Evolutionary conservation across 371 early-diverging fungal genomes (phyloP).

Genomic region (Mucor mucedo): DNA sequence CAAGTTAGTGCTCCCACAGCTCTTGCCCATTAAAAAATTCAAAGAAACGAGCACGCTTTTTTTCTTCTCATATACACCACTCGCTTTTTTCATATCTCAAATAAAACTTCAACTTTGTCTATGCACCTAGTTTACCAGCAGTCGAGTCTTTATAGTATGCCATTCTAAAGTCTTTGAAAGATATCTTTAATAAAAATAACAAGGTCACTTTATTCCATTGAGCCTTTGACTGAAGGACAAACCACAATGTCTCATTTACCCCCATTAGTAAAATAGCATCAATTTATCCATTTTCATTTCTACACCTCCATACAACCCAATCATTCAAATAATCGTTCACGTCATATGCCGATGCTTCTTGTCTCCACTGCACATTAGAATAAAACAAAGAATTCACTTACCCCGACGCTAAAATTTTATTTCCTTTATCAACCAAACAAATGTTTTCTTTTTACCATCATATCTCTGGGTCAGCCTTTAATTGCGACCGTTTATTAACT

Average conservation of each 20-base stretch:
- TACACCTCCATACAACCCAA: slow-evolving; percentile 13
- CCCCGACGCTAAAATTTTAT: slow-evolving; percentile 13
- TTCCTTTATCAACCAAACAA: slow-evolving; percentile 15
- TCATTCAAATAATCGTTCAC: slow-evolving; percentile 12
- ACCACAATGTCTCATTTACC: slow-evolving; percentile 16
- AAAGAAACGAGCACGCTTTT: background rate
- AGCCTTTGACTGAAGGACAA: slow-evolving; percentile 17
- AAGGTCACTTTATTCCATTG: slow-evolving; percentile 11
- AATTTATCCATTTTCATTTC: slow-evolving; percentile 10
- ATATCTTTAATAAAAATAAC: slow-evolving; percentile 12
- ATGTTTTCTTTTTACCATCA: slow-evolving; percentile 13
- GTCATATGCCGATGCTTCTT: slow-evolving; percentile 9
- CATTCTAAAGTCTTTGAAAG: too few species aligned
- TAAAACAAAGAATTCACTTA: slow-evolving; percentile 10
- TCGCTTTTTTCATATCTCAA: background rate
- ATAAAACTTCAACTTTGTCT: background rate
- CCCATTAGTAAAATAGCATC: slow-evolving; percentile 16
- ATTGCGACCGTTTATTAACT: slow-evolving; percentile 7
- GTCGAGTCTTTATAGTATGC: slow-evolving; percentile 57
- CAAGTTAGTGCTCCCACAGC: slow-evolving; percentile 50
- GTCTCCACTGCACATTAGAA: slow-evolving; percentile 12
- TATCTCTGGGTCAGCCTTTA: slow-evolving; percentile 12
- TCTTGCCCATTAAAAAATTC: slow-evolving; percentile 7
- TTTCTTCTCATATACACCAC: background rate
- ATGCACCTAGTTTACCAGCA: slow-evolving; percentile 12